Evolutionary conservation across 225 moss, liverwort and hornwort species (phyloP).

Genomic region (Antitrichia curtipendula): DNA sequence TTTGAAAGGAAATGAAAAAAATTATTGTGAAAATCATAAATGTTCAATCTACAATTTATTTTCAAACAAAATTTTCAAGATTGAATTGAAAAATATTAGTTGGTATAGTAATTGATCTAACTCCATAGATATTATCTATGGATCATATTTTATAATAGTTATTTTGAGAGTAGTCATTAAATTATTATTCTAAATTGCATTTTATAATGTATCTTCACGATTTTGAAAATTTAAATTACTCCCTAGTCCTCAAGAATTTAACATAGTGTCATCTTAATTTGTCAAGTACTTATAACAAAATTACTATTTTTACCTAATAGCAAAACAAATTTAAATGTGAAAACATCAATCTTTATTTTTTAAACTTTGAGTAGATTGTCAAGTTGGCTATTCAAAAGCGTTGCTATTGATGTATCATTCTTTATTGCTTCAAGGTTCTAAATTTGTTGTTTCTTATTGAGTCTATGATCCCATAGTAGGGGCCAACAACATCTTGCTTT

Average conservation of each 20-base stretch:
- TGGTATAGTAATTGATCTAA: background rate
- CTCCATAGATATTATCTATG: fast-evolving
- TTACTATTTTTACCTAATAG: background rate
- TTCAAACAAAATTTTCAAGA: background rate
- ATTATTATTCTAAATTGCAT: background rate
- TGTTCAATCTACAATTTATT: background rate
- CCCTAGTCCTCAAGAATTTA: background rate
- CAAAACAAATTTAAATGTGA: too few relatives aligned
- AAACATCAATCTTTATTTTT: fast-evolving
- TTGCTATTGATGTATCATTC: background rate
- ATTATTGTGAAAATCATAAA: background rate
- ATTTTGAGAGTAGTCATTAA: background rate
- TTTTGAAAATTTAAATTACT: background rate
- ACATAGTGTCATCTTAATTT: background rate
- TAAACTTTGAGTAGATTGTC: background rate
- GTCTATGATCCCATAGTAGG: fast-evolving
- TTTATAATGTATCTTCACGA: background rate
- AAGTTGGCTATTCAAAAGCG: fast-evolving
- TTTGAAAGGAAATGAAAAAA: background rate
- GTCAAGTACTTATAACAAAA: background rate
- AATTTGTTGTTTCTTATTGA: fast-evolving
- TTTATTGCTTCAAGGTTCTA: fast-evolving
- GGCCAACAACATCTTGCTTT: background rate
- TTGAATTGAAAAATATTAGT: background rate
- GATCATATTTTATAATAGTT: background rate